phyloP scores from a whole-genome alignment of 495 filamentous ascomycete species.

The Choiromyces venosus region DNA sequence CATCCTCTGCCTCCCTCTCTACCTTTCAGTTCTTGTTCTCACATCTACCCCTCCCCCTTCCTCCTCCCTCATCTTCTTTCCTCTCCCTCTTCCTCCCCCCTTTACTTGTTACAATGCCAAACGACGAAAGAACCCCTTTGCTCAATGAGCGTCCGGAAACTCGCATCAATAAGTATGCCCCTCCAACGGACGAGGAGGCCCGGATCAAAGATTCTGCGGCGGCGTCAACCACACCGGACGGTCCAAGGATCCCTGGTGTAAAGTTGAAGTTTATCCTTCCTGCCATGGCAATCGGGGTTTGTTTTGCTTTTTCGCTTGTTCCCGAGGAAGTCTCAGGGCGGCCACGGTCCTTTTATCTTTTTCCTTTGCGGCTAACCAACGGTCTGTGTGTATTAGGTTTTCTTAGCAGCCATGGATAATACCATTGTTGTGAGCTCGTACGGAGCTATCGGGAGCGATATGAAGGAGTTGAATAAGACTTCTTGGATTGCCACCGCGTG shows the following conservation, averaged over 20 bases:
- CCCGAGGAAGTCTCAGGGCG: neutral
- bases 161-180: slow-evolving; percentile 11
- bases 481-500: slow-evolving; percentile 79
- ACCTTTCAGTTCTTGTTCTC: neutral
- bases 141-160: neutral
- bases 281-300: slow-evolving; percentile 56
- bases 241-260: slow-evolving; percentile 36
- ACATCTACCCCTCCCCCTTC: neutral
- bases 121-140: slow-evolving; percentile 25
- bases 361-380: slow-evolving; percentile 3
- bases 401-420: slow-evolving; percentile 71
- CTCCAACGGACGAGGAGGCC: neutral
- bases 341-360: neutral
- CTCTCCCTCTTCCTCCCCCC: neutral
- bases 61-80: neutral
- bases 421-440: slow-evolving; percentile 76
- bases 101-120: neutral
- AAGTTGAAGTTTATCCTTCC: slow-evolving; percentile 54
- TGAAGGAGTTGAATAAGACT: slow-evolving; percentile 70
- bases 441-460: slow-evolving; percentile 72
- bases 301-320: slow-evolving; percentile 23
- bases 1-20: neutral
- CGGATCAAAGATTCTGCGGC: slow-evolving; percentile 24
- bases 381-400: slow-evolving; percentile 48
- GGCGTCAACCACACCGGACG: slow-evolving; percentile 8